Evolutionary conservation across 192 early-diverging fungal genomes (phyloP).

Genomic region (Glomus cerebriforme): DNA sequence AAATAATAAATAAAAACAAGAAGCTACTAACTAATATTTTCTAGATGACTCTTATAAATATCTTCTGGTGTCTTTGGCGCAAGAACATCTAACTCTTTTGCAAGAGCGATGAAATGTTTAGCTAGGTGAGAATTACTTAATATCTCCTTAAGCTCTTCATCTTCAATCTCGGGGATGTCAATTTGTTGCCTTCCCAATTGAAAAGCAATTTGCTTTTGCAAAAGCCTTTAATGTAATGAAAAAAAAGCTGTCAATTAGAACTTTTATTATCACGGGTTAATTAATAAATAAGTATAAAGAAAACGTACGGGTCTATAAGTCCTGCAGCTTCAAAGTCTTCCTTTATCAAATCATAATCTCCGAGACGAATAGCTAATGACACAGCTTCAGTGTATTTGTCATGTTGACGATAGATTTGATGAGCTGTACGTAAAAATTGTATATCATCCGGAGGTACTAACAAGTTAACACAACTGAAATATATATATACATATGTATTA

Average conservation of each 20-base stretch:
- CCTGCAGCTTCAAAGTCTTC: conserved; percentile 83
- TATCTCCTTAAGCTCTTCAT: conserved; percentile 84
- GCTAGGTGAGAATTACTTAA: conserved; percentile 87
- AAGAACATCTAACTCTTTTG: conserved; percentile 89
- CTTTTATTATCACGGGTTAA: not conserved
- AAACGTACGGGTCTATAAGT: conserved; percentile 63
- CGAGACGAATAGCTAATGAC: conserved; percentile 82
- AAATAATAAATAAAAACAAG: conserved; percentile 15
- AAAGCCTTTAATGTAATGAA: conserved; percentile 52
- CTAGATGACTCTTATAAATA: conserved; percentile 96
- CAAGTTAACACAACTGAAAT: conserved; percentile 81
- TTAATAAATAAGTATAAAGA: not conserved
- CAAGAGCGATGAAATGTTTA: conserved; percentile 86
- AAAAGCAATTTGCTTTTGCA: conserved; percentile 97
- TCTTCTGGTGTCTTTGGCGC: conserved; percentile 97
- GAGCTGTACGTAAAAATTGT: conserved; percentile 81
- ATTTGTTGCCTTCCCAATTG: conserved; percentile 86
- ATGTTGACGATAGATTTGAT: conserved; percentile 86
- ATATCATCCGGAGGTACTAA: conserved; percentile 90
- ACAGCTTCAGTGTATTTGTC: conserved; percentile 82
- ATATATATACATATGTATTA: not conserved
- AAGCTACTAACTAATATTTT: conserved; percentile 73
- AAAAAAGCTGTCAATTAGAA: conserved; percentile 11
- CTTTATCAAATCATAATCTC: conserved; percentile 77
- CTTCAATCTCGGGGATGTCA: conserved; percentile 74